Evolutionary conservation across 1,139 yeast genomes (phyloP), one percentile per base, ranked within the genome.

Genomic region (Saccharomycopsis crataegensis): DNA sequence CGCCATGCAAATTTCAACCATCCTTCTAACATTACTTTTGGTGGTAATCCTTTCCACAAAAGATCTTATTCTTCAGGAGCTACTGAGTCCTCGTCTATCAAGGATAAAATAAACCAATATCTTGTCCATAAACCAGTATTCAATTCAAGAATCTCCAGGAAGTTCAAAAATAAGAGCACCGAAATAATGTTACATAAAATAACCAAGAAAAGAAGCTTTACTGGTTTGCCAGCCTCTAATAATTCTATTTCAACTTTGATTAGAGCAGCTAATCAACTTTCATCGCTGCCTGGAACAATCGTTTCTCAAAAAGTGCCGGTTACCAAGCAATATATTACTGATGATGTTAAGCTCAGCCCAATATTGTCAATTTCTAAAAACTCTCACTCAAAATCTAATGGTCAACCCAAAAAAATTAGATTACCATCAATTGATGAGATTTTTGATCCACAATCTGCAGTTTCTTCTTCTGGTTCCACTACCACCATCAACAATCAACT

Each of bases 71-170:
- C 44, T 42, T 11, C 44, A 14, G 11, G n/a, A 11, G 40, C 40
- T 37, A 34, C 14, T 3, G 17, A 16, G n/a, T 33, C 43, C 16
- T 22, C 45, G 9, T 51, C 54, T 1, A 54, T 57, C 12, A 46
- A 50, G 22, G 46, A 52, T 32, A 57, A 52, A 37, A 57, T 57
- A 46, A 65, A 65, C 55, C 59, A 67, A 41, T 56, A 56, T 37
- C 46, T 55, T 32, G 47, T 51, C 17, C 54, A 43, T 38, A 63
- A 54, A 44, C 67, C 67, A 22, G 53, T 51, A 6, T 64, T 63
- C 57, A 64, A 65, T 64, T 54, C 70, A 58, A 62, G 62, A 62
- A 58, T 63, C 62, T 50, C 69, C 65, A 56, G 62, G 60, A 58
- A 71, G 65, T 57, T 57, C 53, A 54, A 52, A 46, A 52, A 49